A percentile compares a stretch with the other conserved stretches of the same genome.
phyloP scores from a whole-genome alignment of 768 basidiomycete species.

The Antrodiella citrinella region DNA sequence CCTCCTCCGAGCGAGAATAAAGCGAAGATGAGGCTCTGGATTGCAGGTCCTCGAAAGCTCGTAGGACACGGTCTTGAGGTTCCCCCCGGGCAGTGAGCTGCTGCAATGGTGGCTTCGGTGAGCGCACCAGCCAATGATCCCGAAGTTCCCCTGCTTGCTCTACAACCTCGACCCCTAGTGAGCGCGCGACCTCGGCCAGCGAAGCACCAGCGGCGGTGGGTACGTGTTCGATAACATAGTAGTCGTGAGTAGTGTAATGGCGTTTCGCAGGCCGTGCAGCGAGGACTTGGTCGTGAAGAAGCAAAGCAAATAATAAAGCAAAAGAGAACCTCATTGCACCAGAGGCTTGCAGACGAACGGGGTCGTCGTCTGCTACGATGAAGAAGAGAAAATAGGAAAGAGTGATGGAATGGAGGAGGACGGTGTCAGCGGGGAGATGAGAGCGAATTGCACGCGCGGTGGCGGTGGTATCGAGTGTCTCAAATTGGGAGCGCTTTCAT shows the following conservation, averaged over 20 bases:
- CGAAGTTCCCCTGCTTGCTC: conserved; percentile 80
- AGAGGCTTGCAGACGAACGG: conserved; percentile 6
- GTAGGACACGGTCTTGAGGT: conserved; percentile 39
- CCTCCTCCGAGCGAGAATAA: conserved; percentile 34
- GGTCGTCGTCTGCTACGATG: not conserved
- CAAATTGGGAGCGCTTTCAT: not conserved
- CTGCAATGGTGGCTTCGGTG: conserved; percentile 27
- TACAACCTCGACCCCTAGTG: conserved; percentile 76
- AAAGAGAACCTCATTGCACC: conserved; percentile 10
- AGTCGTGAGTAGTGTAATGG: conserved; percentile 59
- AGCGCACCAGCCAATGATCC: conserved; percentile 78
- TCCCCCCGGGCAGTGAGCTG: conserved; percentile 24
- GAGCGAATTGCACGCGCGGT: not conserved
- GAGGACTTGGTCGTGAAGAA: conserved; percentile 20
- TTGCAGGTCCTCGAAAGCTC: conserved; percentile 39
- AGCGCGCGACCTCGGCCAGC: conserved; percentile 47
- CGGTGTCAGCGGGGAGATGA: not conserved
- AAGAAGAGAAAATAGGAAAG: not conserved
- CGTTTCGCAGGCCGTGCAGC: conserved; percentile 39
- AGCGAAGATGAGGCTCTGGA: conserved; percentile 14
- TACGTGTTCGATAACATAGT: conserved; percentile 73
- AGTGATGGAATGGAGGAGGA: not conserved
- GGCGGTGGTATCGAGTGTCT: not conserved
- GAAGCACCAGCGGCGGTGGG: conserved; percentile 39
- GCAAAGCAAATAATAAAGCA: conserved; percentile 21